Base-by-base conservation (phyloP, 768 basidiomycete genomes). In the Lanmaoa pseudosensibilis region DNA sequence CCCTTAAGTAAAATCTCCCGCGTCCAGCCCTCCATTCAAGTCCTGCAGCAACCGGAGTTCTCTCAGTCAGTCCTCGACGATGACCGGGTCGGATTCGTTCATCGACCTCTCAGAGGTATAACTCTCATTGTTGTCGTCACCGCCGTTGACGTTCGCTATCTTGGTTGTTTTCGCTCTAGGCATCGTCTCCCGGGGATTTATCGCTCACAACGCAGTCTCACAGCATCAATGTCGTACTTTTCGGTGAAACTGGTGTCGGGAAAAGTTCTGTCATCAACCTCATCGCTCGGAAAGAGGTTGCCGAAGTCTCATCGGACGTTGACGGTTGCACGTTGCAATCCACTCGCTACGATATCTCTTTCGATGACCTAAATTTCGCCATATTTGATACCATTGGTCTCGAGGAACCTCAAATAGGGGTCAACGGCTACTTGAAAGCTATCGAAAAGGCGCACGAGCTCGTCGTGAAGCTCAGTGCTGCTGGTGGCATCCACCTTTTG, bases 211-310 rank as follows among this genome's bases (percentile, higher is more conserved):
- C 50, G 27, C 55, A 30, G 12, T 38, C 54, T n/a, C 23, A 1
- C 19, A 57, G 60, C 27, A 33, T 61, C 48, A 79, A 78, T 34
- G 63, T 78, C 39, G 62, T 80, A 3, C 54, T 80, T 19, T 78
- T 78, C 40, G 78, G 78, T 4, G 75, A 77, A 56, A 67, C 73
- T 2, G 75, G 78, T n/a, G 57, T 69, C n/a, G 71, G 70, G 9
- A 71, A 73, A 49, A 69, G 69, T 43, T 64, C 67, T 1, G 65
- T 71, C 32, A 62, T 71, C 52, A 71, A 73, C 34, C 67, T 71
- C 21, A 69, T 73, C n/a, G n/a, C n/a, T n/a, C n/a, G n/a, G n/a
- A 11, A 21, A 23, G 12, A 53, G 3, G 16, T 71, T 16, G 69
- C 70, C 23, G 25, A 50, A 25, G 69, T 71, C 19, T 71, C 70